Percentiles rank a stretch among this genome's conserved stretches.
Conservation (phyloP, 2,329 filamentous ascomycete genomes). For the Aspergillus sp. region DNA sequence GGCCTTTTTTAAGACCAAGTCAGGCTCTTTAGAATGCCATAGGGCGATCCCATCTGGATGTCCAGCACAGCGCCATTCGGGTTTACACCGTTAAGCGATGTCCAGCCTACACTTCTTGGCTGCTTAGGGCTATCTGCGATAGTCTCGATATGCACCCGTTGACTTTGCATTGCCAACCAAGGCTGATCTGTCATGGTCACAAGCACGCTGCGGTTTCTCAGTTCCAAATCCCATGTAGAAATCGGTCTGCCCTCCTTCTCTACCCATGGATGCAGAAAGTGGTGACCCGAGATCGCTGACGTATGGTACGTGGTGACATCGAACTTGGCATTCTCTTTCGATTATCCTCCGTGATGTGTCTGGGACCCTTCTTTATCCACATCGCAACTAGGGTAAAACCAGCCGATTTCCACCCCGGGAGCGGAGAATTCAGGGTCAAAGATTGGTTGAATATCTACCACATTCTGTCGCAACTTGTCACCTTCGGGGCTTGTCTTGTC, state of each 20-base stretch:
- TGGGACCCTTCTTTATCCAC: constrained; percentile 11
- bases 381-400: constrained; percentile 26
- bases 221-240: constrained; percentile 17
- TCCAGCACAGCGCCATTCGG: constrained; percentile 19
- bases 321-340: constrained; percentile 10
- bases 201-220: constrained; percentile 11
- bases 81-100: constrained; percentile 5
- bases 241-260: constrained; percentile 6
- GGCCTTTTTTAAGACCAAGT: background rate
- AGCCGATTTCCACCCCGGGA: constrained; percentile 25
- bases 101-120: constrained; percentile 5
- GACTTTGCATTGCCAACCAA: constrained; percentile 3
- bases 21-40: constrained; percentile 9
- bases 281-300: constrained; percentile 24
- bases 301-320: constrained; percentile 12
- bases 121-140: background rate
- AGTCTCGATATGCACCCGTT: background rate
- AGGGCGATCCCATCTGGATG: constrained; percentile 26
- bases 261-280: constrained; percentile 26
- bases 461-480: constrained; percentile 12
- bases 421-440: constrained; percentile 29
- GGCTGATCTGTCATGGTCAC: constrained; percentile 9
- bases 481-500: constrained; percentile 9
- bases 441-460: constrained; percentile 16
- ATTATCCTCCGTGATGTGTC: constrained; percentile 15